Percentiles rank a stretch among this genome's conserved stretches.
These are phyloP conservation scores for Plantago major DNA, from an alignment of 257 asterid genomes.

Conservation along the genomic window DNA sequence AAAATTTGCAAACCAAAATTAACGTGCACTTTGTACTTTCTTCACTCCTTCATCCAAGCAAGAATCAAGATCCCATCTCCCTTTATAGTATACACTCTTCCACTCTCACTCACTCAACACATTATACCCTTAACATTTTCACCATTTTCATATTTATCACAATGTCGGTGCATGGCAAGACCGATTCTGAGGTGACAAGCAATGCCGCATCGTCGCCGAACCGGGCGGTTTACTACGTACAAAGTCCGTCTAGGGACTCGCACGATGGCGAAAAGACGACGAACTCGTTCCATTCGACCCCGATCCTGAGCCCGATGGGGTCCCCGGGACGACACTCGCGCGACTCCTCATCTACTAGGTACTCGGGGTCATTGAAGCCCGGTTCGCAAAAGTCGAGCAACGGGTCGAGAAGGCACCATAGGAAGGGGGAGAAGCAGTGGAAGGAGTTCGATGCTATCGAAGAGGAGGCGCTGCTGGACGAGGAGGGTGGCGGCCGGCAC, in stretches of 20 bases:
- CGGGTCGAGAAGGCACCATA: slow-evolving; percentile 45
- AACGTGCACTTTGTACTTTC: slow-evolving; percentile 44
- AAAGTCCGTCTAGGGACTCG: slow-evolving; percentile 90
- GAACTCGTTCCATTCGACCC: slow-evolving; percentile 85
- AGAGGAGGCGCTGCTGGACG: slow-evolving; percentile 84
- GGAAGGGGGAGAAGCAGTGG: slow-evolving; percentile 47
- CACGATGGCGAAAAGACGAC: slow-evolving; percentile 96
- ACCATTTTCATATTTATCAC: neutral
- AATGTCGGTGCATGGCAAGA: slow-evolving; percentile 73
- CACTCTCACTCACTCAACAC: neutral
- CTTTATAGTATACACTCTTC: neutral
- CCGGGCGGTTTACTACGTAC: slow-evolving; percentile 86
- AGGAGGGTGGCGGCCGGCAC: slow-evolving; percentile 42
- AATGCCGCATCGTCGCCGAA: slow-evolving; percentile 81
- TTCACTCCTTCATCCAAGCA: slow-evolving; percentile 22
- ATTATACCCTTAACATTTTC: slow-evolving; percentile 2
- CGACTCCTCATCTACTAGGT: slow-evolving; percentile 85
- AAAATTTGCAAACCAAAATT: slow-evolving; percentile 16
- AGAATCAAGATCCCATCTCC: slow-evolving; percentile 30
- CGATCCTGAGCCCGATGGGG: slow-evolving; percentile 78
- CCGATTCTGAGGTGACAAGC: slow-evolving; percentile 92
- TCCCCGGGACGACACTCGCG: slow-evolving; percentile 97
- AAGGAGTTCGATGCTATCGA: slow-evolving; percentile 91
- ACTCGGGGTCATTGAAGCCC: slow-evolving; percentile 78
- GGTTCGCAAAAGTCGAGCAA: slow-evolving; percentile 80